These are phyloP conservation scores for Penicillium sclerotiorum DNA, from an alignment of 2,329 filamentous ascomycete genomes.

Conservation along the genomic window DNA sequence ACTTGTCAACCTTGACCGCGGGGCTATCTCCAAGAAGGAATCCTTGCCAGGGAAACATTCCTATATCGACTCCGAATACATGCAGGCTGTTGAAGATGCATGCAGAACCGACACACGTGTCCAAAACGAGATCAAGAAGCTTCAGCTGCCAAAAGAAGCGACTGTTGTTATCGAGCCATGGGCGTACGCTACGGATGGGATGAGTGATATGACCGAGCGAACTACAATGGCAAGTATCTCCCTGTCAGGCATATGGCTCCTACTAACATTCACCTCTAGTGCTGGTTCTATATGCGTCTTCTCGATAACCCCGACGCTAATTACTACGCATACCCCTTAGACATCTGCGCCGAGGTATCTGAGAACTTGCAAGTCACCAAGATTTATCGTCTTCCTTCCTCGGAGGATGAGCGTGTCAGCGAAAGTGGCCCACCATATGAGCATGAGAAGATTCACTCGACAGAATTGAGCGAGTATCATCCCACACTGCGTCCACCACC, in stretches of 20 bases:
- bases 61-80: slow-evolving; percentile 34
- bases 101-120: slow-evolving; percentile 48
- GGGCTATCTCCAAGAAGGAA: slow-evolving; percentile 15
- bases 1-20: slow-evolving; percentile 24
- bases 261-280: slow-evolving; percentile 53
- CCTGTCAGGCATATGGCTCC: slow-evolving; percentile 48
- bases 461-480: slow-evolving; percentile 37
- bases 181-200: slow-evolving; percentile 54
- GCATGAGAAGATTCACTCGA: slow-evolving; percentile 10
- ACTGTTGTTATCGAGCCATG: slow-evolving; percentile 55
- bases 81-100: slow-evolving; percentile 49
- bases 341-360: slow-evolving; percentile 55
- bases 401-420: slow-evolving; percentile 44
- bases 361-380: slow-evolving; percentile 54
- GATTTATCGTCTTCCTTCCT: slow-evolving; percentile 53
- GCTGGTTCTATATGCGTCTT: slow-evolving; percentile 43
- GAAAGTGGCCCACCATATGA: slow-evolving; percentile 25
- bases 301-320: slow-evolving; percentile 51
- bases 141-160: slow-evolving; percentile 48
- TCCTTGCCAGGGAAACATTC: slow-evolving; percentile 29
- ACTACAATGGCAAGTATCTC: slow-evolving; percentile 49
- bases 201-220: slow-evolving; percentile 49
- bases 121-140: slow-evolving; percentile 35
- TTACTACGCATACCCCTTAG: slow-evolving; percentile 60
- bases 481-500: slow-evolving; percentile 32